phyloP scores from a whole-genome alignment of 1,284 basidiomycete genomes.

The Marasmius sp. region DNA sequence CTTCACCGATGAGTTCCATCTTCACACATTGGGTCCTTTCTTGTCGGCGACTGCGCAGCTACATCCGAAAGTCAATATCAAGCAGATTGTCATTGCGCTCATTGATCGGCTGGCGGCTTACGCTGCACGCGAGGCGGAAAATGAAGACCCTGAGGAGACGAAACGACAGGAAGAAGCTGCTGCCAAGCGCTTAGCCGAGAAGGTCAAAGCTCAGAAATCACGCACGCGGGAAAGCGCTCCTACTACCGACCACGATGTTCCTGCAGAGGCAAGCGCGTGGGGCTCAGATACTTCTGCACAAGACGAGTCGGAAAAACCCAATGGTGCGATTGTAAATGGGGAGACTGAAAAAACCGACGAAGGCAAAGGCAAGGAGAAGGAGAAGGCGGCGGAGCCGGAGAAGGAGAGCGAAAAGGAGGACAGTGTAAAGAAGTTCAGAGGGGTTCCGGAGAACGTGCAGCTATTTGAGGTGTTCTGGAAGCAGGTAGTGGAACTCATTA shows the following conservation, averaged over 20 bases:
- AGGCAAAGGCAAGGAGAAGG: constrained; percentile 12
- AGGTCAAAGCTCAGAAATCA: constrained; percentile 74
- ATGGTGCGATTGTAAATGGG: constrained; percentile 1
- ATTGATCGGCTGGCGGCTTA: constrained; percentile 95
- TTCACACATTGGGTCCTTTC: constrained; percentile 90
- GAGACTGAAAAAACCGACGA: neutral
- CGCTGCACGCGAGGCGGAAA: constrained; percentile 92
- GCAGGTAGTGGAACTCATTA: constrained; percentile 95
- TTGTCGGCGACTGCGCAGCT: constrained; percentile 91
- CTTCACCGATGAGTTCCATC: constrained; percentile 95
- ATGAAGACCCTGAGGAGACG: constrained; percentile 89
- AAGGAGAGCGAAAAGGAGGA: constrained; percentile 49
- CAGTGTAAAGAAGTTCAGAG: constrained; percentile 79
- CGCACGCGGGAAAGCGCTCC: constrained; percentile 53
- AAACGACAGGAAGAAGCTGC: constrained; percentile 90
- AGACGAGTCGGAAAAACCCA: neutral
- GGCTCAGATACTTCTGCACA: constrained; percentile 19
- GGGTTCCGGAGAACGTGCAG: constrained; percentile 89
- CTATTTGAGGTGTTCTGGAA: constrained; percentile 98
- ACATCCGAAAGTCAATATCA: constrained; percentile 96
- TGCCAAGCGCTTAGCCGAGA: constrained; percentile 80
- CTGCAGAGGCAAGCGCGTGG: constrained; percentile 41
- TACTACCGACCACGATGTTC: constrained; percentile 24
- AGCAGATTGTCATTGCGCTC: constrained; percentile 92
- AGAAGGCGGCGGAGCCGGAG: constrained; percentile 17